Conservation (phyloP, 2,329 filamentous ascomycete species). For the Monosporascus sp. region DNA sequence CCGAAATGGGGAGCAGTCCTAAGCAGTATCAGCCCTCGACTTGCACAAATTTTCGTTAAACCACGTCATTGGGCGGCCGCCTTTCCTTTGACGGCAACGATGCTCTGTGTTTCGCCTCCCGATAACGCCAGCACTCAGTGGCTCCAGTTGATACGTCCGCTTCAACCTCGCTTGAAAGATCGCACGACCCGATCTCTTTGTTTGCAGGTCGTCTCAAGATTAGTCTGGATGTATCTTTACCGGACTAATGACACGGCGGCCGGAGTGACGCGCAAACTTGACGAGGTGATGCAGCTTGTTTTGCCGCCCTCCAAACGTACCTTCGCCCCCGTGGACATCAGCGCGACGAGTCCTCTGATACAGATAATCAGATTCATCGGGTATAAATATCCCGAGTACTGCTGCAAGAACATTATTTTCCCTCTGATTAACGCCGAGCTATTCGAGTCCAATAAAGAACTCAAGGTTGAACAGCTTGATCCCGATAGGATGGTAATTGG, state of each 20-base stretch:
- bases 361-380: constrained; percentile 93
- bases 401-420: constrained; percentile 89
- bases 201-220: constrained; percentile 80
- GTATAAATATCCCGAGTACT: constrained; percentile 88
- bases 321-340: constrained; percentile 74
- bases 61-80: constrained; percentile 87
- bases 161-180: constrained; percentile 82
- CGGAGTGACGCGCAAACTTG: constrained; percentile 69
- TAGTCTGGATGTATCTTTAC: constrained; percentile 94
- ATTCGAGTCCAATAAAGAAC: constrained; percentile 69
- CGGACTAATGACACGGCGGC: constrained; percentile 68
- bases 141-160: constrained; percentile 71
- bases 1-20: constrained; percentile 86
- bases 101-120: constrained; percentile 81
- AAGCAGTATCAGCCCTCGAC: constrained; percentile 67
- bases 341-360: constrained; percentile 84
- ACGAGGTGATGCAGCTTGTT: constrained; percentile 82
- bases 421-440: constrained; percentile 88
- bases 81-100: constrained; percentile 80
- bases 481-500: constrained; percentile 97
- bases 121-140: constrained; percentile 83
- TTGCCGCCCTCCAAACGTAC: constrained; percentile 76
- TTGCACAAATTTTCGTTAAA: constrained; percentile 83
- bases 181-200: constrained; percentile 71
- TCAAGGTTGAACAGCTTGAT: constrained; percentile 87